Evolutionary conservation across 2,329 filamentous ascomycete genomes (phyloP), one percentile per base, ranked within the genome.

Genomic region (Thermothelomyces thermophilus): DNA sequence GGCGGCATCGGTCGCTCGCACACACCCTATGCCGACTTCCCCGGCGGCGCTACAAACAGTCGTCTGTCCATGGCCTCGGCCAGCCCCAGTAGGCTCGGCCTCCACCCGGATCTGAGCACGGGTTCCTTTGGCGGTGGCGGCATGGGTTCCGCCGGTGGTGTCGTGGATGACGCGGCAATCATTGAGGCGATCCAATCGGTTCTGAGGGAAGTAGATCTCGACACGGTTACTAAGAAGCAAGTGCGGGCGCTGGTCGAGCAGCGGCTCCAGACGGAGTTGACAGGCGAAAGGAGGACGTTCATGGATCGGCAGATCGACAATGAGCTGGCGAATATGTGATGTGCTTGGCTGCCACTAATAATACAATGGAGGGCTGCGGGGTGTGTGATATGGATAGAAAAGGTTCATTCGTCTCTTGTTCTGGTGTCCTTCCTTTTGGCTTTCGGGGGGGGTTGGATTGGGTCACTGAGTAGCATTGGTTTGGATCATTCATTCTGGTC

Each of bases 181-280:
- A 77, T 88, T 16, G 87, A 94, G 54, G 86, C 87, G 1, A 91
- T 97, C 55, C 86, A 89, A 62, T 74, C 77, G 44, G 93, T 93
- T 60, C 74, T 98, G 55, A 71, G 76, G 14, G 91, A 96, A 62
- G 90, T 96, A 0, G 91, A 98, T 67, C 75, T 98, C 36, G 93
- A 98, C 66, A 91, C 80, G n/a, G 88, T 97, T 41, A 98, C 93
- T 6, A 98, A 97, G 82, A 98, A 98, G 73, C 91, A 97, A 71
- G 85, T 93, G 50, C 79, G 87, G 44, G 90, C 87, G 3, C 77
- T 97, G 39, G 90, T 95, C 11, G 93, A 98, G 72, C 90, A 96
- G 73, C 81, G 90, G 62, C 71, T 98, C 55, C 91, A 96, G 72
- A 91, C 87, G 4, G 90, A 95, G 66, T 76, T 97, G 51, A 76